Evolutionary conservation across 306 rosid genomes (phyloP).

Genomic region (Astragalus glycyphyllos): DNA sequence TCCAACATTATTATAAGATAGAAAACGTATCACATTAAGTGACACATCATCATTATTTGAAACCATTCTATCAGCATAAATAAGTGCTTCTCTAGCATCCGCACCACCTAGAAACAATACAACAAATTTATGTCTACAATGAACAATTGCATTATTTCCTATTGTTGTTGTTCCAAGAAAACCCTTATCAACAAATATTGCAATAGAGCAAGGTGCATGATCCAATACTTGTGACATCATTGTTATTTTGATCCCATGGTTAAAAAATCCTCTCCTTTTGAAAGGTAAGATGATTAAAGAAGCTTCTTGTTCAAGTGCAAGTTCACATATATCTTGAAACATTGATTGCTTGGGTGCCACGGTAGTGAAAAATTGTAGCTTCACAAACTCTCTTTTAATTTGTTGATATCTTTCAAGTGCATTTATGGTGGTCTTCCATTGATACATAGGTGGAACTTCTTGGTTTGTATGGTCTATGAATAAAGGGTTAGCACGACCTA

Average conservation of each 20-base stretch:
- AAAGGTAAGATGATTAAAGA: slow-evolving; percentile 66
- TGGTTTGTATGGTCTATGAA: slow-evolving; percentile 64
- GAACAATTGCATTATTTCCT: neutral
- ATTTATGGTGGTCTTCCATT: slow-evolving; percentile 43
- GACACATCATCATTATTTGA: slow-evolving; percentile 34
- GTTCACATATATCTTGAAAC: slow-evolving; percentile 77
- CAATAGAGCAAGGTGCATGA: slow-evolving; percentile 82
- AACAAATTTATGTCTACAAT: slow-evolving; percentile 6
- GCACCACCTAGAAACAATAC: slow-evolving; percentile 79
- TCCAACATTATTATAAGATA: slow-evolving; percentile 51
- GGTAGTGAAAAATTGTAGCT: slow-evolving; percentile 53
- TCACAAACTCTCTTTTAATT: slow-evolving; percentile 40
- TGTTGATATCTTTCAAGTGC: slow-evolving; percentile 47
- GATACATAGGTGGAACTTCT: slow-evolving; percentile 51
- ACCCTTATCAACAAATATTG: slow-evolving; percentile 72
- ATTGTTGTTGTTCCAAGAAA: neutral
- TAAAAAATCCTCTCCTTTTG: slow-evolving; percentile 3
- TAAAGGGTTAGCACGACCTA: slow-evolving; percentile 67
- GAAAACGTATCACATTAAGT: slow-evolving; percentile 64
- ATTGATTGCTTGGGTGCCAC: slow-evolving; percentile 60
- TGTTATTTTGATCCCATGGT: neutral
- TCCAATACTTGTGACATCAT: slow-evolving; percentile 46
- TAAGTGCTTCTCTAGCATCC: slow-evolving; percentile 81
- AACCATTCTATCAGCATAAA: slow-evolving; percentile 68
- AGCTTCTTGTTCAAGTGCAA: slow-evolving; percentile 57